Conservation (phyloP, 2,329 filamentous ascomycete genomes). For the Trichoderma cornu-damae region DNA sequence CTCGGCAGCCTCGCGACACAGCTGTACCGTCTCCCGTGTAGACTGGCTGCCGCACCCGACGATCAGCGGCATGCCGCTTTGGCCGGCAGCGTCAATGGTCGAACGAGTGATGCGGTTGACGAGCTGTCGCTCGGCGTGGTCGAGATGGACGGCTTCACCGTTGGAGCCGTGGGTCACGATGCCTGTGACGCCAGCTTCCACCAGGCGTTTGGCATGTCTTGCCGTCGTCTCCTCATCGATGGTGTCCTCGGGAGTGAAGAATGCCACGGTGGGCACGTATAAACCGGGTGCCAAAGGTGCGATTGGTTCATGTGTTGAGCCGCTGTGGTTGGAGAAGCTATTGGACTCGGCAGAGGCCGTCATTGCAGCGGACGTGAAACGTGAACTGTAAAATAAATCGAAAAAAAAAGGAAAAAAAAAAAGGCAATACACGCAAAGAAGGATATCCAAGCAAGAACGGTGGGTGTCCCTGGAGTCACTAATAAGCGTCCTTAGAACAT, state of each 20-base stretch:
- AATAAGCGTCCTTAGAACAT: neutral
- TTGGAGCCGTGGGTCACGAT: constrained; percentile 68
- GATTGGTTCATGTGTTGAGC: neutral
- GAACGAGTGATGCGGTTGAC: constrained; percentile 58
- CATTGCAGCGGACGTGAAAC: constrained; percentile 7
- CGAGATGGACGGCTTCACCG: constrained; percentile 67
- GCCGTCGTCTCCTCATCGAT: constrained; percentile 49
- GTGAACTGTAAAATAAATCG: neutral
- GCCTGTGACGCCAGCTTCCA: constrained; percentile 58
- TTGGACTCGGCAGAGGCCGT: constrained; percentile 16
- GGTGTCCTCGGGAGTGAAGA: constrained; percentile 52
- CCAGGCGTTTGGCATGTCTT: constrained; percentile 53
- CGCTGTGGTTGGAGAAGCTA: constrained; percentile 8
- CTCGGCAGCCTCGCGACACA: constrained; percentile 58
- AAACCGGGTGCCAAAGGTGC: constrained; percentile 37
- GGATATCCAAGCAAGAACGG: neutral
- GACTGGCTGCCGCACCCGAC: constrained; percentile 66
- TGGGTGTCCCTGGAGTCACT: neutral
- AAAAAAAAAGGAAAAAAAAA: neutral
- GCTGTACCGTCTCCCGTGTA: constrained; percentile 59
- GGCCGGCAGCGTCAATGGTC: constrained; percentile 54
- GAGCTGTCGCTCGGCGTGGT: constrained; percentile 57
- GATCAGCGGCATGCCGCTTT: constrained; percentile 54
- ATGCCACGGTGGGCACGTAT: constrained; percentile 60
- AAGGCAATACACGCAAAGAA: neutral